A percentile compares a stretch with the other conserved stretches of the same genome.
phyloP scores from a whole-genome alignment of 352 stramenopile genomes.

The Globisporangium cystogenes region DNA sequence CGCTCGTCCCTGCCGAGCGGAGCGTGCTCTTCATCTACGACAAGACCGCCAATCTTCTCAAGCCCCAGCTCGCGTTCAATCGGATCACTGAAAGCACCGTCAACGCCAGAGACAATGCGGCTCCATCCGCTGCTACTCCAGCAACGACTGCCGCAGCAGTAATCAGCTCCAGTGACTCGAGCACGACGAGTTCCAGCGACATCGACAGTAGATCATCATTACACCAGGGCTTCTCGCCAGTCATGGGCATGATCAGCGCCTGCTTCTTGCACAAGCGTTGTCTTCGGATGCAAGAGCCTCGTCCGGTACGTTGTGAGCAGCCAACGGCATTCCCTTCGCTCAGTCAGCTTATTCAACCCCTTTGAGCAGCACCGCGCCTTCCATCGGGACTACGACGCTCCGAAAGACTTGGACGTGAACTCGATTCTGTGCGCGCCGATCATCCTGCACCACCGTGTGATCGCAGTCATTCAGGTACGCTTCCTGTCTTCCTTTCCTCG shows the following conservation, averaged over 20 bases:
- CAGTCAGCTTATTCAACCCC: too few relatives aligned
- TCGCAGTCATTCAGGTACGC: conserved; percentile 48
- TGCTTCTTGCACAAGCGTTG: conserved; percentile 53
- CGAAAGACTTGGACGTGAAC: conserved; percentile 40
- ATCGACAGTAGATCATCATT: neutral
- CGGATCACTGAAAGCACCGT: neutral
- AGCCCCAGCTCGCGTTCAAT: conserved; percentile 25
- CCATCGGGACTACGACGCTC: conserved; percentile 52
- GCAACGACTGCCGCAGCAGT: too few relatives aligned
- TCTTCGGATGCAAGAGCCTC: conserved; percentile 53
- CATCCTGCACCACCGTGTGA: conserved; percentile 41
- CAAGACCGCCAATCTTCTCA: conserved; percentile 37
- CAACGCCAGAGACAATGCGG: too few relatives aligned
- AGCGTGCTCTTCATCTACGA: conserved; percentile 55
- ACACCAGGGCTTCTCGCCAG: conserved; percentile 28
- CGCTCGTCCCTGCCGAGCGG: conserved; percentile 35
- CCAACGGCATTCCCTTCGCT: too few relatives aligned
- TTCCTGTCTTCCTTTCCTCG: neutral
- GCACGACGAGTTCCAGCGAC: neutral
- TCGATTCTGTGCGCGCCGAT: conserved; percentile 55
- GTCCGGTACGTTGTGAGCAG: conserved; percentile 17
- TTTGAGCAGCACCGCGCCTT: conserved; percentile 47
- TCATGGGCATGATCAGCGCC: conserved; percentile 51
- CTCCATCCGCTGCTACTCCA: too few relatives aligned
- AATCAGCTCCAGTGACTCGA: neutral